Evolutionary conservation across 2,329 filamentous ascomycete genomes (phyloP), one percentile per base, ranked within the genome.

Genomic region (Neofusicoccum ribis): DNA sequence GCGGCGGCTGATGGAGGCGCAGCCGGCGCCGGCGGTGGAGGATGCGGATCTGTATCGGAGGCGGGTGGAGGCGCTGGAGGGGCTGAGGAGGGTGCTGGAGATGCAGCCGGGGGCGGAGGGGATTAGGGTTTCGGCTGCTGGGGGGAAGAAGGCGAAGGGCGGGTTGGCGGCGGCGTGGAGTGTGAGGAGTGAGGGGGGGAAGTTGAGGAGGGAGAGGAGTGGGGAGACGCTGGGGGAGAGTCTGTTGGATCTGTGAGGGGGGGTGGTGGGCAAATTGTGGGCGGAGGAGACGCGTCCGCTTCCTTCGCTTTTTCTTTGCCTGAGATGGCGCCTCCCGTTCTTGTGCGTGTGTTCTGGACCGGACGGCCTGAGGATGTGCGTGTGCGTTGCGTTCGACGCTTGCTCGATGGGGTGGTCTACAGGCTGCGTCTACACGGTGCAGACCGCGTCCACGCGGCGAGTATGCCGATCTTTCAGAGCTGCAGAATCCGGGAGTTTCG

Each of bases 21-120:
- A 60, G 47, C 46, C 63, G 17, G 43, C 41, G 41, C 46, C 56
- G n/a, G 3, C n/a, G 59, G 59, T 39, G 15, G 63, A 64, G 52
- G 63, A 64, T 9, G 52, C 37, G 34, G 63, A 20, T 20, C 8
- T 64, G 43, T 64, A 64, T n/a, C 41, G 63, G 8, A 20, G 52
- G 52, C 12, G 63, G 43, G 63, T 64, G 27, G 63, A 64, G 51
- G 63, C 63, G 52, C 7, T 64, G 31, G 63, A 64, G 63, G 63
- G 63, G 31, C 17, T 64, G 63, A 12, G 51, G 52, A 17, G 52
- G 43, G 63, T 64, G 51, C n/a, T 64, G 51, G 63, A 64, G 27
- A 36, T 49, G 51, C 63, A 64, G 51, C 51, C 44, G 1, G 50
- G 61, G 23, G 39, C 39, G 11, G 36, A 43, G 17, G 50, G 15